phyloP scores from a whole-genome alignment of 495 filamentous ascomycete species.

The Talaromyces ruber region DNA sequence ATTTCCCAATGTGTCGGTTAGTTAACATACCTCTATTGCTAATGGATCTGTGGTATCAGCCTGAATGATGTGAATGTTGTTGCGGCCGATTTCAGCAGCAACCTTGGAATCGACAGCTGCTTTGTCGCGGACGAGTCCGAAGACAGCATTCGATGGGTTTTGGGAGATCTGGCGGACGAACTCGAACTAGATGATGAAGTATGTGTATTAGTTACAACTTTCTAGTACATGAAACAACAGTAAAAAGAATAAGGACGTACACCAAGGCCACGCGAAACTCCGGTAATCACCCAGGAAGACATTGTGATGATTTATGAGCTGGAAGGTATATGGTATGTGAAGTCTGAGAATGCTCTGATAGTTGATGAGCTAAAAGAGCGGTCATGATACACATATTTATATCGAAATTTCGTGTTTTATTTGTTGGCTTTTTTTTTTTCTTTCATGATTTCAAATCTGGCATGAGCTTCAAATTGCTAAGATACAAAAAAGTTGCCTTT shows the following conservation, averaged over 20 bases:
- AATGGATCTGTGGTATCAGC: constrained; percentile 27
- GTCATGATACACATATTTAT: neutral
- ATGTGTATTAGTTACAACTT: neutral
- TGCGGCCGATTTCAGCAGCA: constrained; percentile 16
- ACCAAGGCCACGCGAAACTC: constrained; percentile 16
- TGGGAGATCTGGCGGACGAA: constrained; percentile 12
- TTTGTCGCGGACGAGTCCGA: constrained; percentile 29
- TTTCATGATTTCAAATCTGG: neutral
- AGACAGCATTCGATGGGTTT: constrained; percentile 21
- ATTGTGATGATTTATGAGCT: constrained; percentile 8
- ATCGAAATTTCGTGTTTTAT: neutral
- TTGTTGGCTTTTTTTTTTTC: neutral
- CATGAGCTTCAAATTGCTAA: neutral
- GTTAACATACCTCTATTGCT: constrained; percentile 23
- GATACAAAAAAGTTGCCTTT: neutral
- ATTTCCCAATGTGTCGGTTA: no score
- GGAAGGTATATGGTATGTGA: neutral
- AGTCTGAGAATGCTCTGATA: neutral
- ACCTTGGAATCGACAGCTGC: constrained; percentile 11
- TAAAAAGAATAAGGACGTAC: constrained; percentile 9
- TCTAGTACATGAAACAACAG: constrained; percentile 2
- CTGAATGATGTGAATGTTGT: constrained; percentile 31
- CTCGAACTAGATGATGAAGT: constrained; percentile 15
- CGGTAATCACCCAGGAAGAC: constrained; percentile 17
- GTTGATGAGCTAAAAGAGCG: constrained; percentile 3